These are phyloP conservation scores for Aphanomyces cochlioides DNA, from an alignment of 352 stramenopile genomes.

Conservation along the genomic window DNA sequence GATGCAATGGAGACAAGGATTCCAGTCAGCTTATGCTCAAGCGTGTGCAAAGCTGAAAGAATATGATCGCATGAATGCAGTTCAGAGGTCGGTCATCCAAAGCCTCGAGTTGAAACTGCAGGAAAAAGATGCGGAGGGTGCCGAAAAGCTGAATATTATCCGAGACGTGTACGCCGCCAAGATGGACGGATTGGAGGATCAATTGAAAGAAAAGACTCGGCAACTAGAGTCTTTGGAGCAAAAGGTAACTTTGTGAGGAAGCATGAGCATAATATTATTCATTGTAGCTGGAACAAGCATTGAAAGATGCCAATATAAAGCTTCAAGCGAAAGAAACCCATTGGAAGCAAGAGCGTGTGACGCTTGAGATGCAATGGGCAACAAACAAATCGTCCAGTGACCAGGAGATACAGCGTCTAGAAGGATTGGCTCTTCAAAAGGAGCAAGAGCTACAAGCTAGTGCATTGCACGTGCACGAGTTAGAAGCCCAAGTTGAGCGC, in stretches of 20 bases:
- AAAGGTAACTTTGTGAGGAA: neutral
- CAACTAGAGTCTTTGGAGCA: neutral
- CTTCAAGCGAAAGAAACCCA: conserved; percentile 20
- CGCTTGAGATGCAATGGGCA: conserved; percentile 23
- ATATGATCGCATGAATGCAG: conserved; percentile 36
- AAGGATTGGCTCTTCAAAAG: neutral
- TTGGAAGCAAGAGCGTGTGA: conserved; percentile 35
- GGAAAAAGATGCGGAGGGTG: neutral
- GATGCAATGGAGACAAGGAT: neutral
- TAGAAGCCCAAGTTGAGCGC: neutral
- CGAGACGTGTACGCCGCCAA: neutral
- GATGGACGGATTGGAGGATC: neutral
- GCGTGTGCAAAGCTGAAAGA: neutral
- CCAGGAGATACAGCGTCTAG: neutral
- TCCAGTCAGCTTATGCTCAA: neutral
- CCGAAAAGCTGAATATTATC: no score
- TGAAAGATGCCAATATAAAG: neutral
- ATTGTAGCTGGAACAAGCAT: neutral
- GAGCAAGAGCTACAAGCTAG: neutral
- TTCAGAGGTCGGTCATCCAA: neutral
- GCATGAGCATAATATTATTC: neutral
- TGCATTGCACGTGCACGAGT: neutral
- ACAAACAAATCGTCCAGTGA: conserved; percentile 31
- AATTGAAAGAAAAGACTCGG: neutral
- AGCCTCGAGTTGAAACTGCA: neutral